These are phyloP conservation scores for Hura crepitans DNA, from an alignment of 441 rosid species.

Conservation along the genomic window DNA sequence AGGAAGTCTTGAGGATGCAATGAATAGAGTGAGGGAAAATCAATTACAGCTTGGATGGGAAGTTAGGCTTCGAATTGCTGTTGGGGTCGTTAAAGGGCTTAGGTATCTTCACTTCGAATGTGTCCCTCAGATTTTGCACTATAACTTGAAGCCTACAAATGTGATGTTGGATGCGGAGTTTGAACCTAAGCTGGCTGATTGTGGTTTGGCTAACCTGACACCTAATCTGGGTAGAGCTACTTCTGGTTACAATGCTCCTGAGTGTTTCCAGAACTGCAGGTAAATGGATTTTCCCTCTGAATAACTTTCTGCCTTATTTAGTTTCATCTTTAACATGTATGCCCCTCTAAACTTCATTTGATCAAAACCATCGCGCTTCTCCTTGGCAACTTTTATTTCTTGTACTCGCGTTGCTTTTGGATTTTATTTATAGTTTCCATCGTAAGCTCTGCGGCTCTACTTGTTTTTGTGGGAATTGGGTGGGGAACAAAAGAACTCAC, in stretches of 20 bases:
- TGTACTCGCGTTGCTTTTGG: neutral
- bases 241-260: constrained; percentile 68
- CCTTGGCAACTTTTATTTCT: neutral
- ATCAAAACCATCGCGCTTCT: neutral
- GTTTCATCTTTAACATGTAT: neutral
- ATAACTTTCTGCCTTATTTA: neutral
- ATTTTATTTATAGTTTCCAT: neutral
- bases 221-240: constrained; percentile 46
- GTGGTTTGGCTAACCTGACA: constrained; percentile 60
- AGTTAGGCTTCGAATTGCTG: constrained; percentile 70
- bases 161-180: constrained; percentile 92
- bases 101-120: constrained; percentile 72
- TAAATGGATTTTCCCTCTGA: constrained; percentile 18
- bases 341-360: neutral
- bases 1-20: constrained; percentile 83
- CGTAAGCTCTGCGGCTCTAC: neutral
- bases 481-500: no score
- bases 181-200: constrained; percentile 79
- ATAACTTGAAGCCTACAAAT: constrained; percentile 76
- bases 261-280: constrained; percentile 79
- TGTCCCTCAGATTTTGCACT: constrained; percentile 68
- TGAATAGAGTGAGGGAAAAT: constrained; percentile 62
- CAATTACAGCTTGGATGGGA: constrained; percentile 78
- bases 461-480: no score
- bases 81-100: constrained; percentile 84